Conservation (phyloP, 2,329 filamentous ascomycete genomes). For the Macroventuria anomochaeta region DNA sequence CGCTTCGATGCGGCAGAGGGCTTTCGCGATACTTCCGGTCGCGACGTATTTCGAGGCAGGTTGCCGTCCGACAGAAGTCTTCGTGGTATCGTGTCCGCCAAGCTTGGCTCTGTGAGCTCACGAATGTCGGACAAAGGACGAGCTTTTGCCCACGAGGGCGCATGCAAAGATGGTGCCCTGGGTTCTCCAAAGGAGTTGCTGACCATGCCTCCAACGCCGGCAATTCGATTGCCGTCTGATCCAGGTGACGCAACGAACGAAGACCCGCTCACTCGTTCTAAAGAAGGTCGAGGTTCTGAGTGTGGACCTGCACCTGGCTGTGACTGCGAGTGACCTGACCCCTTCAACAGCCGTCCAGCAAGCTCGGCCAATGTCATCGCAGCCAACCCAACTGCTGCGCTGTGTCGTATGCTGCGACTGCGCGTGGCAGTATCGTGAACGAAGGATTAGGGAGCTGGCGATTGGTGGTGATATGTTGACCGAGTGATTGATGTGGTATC, state of each 20-base stretch:
- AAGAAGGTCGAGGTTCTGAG: constrained; percentile 22
- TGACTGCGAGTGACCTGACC: constrained; percentile 40
- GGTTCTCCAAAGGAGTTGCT: constrained; percentile 33
- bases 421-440: constrained; percentile 24
- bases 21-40: constrained; percentile 40
- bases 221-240: constrained; percentile 18
- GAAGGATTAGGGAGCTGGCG: constrained; percentile 35
- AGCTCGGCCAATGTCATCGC: constrained; percentile 40
- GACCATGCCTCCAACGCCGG: constrained; percentile 35
- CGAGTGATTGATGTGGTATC: constrained; percentile 44
- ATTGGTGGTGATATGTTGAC: constrained; percentile 38
- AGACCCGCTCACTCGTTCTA: constrained; percentile 24
- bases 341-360: constrained; percentile 45
- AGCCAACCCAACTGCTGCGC: constrained; percentile 32
- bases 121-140: constrained; percentile 59
- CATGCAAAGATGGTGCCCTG: constrained; percentile 31
- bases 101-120: constrained; percentile 57
- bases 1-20: constrained; percentile 40
- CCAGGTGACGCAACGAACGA: constrained; percentile 20
- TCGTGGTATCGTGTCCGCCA: constrained; percentile 48
- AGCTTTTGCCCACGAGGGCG: constrained; percentile 43
- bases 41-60: constrained; percentile 33
- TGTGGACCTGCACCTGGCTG: constrained; percentile 29
- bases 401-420: constrained; percentile 7
- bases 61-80: constrained; percentile 32